Evolutionary conservation across 495 filamentous ascomycete species (phyloP), one percentile per base, ranked within the genome.

Genomic region (Opeltia flavorubescens): DNA sequence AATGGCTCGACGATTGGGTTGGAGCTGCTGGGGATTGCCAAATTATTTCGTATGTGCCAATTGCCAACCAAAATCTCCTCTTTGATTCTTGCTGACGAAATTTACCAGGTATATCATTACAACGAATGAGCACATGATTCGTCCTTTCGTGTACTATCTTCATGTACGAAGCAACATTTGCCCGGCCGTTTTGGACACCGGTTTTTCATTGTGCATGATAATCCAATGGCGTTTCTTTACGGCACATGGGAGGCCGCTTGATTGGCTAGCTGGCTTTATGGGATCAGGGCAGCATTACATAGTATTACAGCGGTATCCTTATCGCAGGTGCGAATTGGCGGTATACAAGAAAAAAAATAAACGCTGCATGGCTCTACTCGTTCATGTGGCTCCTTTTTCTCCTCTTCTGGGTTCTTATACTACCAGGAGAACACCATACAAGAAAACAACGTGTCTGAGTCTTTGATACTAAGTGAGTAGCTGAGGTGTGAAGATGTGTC

Each of bases 1-100:
- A 66, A 98, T 98, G 91, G 89, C 87, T 17, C 78, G 70, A 55
- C 71, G 91, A 48, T 62, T 98, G 57, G 87, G 87, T 17, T 95
- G 89, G 77, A 68, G 77, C 45, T 74, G 83, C 38, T 84, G 73
- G 57, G 91, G 91, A 4, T 57, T 98, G 56, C 91, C 91, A 28
- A 94, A 98, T 69, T 98, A 98, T 66, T 86, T 93, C 70, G 91
- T 96, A 68, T 59, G 76, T 73, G 23, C 6, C 24, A 12, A 38
- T 39, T 50, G 42, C 21, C 21, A 11, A 33, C 30, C 30, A 11
- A 21, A 46, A 28, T 43, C 54, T 28, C n/a, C 33, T 33, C 41
- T 50, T 26, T 45, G n/a, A n/a, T 46, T 15, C n/a, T 39, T 55
- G 24, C 52, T 61, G 21, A 60, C 27, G 7, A 25, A 5, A 17